These are phyloP conservation scores for Stemphylium vesicarium DNA, from an alignment of 2,329 filamentous ascomycete genomes.

Conservation along the genomic window DNA sequence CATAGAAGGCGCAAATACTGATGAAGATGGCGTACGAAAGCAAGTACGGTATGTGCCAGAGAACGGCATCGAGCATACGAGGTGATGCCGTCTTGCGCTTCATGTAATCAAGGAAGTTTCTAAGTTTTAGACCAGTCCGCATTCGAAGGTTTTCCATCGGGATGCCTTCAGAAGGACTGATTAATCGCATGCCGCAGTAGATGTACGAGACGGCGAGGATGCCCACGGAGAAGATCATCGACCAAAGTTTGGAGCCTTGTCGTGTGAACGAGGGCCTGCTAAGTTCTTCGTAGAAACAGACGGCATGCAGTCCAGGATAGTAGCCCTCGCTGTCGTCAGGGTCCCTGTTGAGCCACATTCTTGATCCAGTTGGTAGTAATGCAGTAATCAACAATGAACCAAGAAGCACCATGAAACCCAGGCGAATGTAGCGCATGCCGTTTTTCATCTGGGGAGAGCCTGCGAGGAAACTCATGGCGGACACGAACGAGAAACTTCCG, in stretches of 20 bases:
- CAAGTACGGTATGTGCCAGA: constrained; percentile 19
- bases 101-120: constrained; percentile 15
- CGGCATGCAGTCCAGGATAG: constrained; percentile 26
- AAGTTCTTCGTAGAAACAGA: constrained; percentile 31
- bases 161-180: constrained; percentile 22
- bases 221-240: constrained; percentile 31
- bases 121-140: constrained; percentile 21
- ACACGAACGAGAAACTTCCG: constrained; percentile 28
- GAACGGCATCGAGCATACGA: constrained; percentile 1
- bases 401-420: constrained; percentile 30
- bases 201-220: constrained; percentile 29
- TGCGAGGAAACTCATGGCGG: constrained; percentile 28
- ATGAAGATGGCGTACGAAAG: constrained; percentile 17
- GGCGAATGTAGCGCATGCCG: constrained; percentile 25
- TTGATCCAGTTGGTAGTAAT: constrained; percentile 31
- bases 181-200: constrained; percentile 24
- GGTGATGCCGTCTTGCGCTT: constrained; percentile 7
- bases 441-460: constrained; percentile 29
- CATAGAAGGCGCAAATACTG: constrained; percentile 17
- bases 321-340: constrained; percentile 20
- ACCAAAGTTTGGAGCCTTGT: constrained; percentile 28
- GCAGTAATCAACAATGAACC: constrained; percentile 25
- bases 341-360: constrained; percentile 28
- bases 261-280: constrained; percentile 8
- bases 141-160: constrained; percentile 22